Conservation (phyloP, 257 asterid species). For the Nicotiana attenuata region DNA sequence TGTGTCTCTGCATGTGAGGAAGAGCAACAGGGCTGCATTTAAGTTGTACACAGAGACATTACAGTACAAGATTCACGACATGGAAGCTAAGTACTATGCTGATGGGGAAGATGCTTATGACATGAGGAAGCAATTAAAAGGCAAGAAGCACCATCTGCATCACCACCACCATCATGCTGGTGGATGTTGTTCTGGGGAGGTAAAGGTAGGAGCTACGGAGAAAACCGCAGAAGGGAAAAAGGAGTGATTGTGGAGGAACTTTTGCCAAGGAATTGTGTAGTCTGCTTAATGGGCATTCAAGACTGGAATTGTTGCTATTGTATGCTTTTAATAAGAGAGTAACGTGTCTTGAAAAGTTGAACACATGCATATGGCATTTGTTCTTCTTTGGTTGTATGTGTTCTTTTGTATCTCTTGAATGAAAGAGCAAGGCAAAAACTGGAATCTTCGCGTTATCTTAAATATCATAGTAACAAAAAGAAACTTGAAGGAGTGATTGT, state of each 20-base stretch:
- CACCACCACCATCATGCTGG: slow-evolving; percentile 79
- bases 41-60: slow-evolving; percentile 80
- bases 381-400: neutral
- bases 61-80: slow-evolving; percentile 83
- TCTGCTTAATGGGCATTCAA: neutral
- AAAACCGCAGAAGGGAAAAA: slow-evolving; percentile 39
- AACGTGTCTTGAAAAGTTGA: neutral
- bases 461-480: too few species aligned
- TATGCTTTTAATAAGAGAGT: neutral
- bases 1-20: slow-evolving; percentile 93
- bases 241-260: slow-evolving; percentile 5
- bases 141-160: slow-evolving; percentile 52
- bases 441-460: too few species aligned
- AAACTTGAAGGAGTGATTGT: too few species aligned
- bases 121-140: slow-evolving; percentile 89
- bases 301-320: neutral
- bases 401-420: neutral
- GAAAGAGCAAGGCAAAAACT: neutral
- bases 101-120: slow-evolving; percentile 99
- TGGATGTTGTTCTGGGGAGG: slow-evolving; percentile 78
- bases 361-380: neutral
- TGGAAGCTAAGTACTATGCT: slow-evolving; percentile 94
- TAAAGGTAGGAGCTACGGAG: slow-evolving; percentile 38
- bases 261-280: neutral
- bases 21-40: slow-evolving; percentile 90